Evolutionary conservation across 768 basidiomycete genomes (phyloP), one percentile per base, ranked within the genome.

Genomic region (Brasilioporus rufonigricans): DNA sequence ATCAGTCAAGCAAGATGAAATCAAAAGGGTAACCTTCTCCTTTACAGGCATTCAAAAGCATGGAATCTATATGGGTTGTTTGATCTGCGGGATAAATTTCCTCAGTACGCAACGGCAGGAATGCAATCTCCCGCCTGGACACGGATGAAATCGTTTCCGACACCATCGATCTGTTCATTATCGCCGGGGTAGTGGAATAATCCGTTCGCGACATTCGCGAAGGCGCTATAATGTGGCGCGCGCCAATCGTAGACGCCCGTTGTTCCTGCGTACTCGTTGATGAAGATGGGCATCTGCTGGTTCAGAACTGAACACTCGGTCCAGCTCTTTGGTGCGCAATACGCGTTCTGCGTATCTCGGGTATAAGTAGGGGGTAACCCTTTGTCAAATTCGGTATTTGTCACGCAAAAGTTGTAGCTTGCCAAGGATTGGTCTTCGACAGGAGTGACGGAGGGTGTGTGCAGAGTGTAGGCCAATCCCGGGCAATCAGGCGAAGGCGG

Each of bases 241-340:
- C 57, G 70, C 69, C 69, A 70, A 36, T 66, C 64, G 26, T 66
- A 69, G 16, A 57, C 27, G 43, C 50, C 35, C 27, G 57, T 27
- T 1, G 46, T 2, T 0, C 58, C 62, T 9, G 56, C 63, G 19
- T 61, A 67, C 31, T 69, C 61, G 24, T 69, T 71, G 53, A 70
- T 58, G 23, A 70, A 71, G 32, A 68, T 58, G 10, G 70, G 70
- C 48, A 64, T 60, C 27, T 64, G 61, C 32, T 57, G 58, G 12
- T 53, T 55, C 40, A 63, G 27, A 13, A 44, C 26, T 4, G 55
- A 36, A 19, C 60, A 64, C 31, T 70, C 69, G 0, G 65, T 46
- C 69, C 69, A 71, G 46, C 58, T 61, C 58, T 69, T 72, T 2
- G 66, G 61, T 32, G 56, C 48, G 36, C 55, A 57, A 50, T 71